Percentiles rank a stretch among this genome's conserved stretches.
phyloP scores from a whole-genome alignment of 345 rosid genomes.

The Eucalyptus curtisii region DNA sequence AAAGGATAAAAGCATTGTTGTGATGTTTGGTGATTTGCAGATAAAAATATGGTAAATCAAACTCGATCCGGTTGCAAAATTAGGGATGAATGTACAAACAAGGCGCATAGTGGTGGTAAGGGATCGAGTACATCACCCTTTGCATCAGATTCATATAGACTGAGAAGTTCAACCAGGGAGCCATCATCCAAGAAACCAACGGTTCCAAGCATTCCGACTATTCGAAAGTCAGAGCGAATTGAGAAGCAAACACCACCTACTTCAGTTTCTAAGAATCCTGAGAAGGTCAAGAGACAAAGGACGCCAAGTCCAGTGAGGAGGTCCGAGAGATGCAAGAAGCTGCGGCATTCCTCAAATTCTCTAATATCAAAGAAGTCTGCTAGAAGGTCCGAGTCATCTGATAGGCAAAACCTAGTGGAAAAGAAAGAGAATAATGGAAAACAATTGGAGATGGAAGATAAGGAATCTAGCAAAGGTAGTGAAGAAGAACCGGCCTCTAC shows the following conservation, averaged over 20 bases:
- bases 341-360: slow-evolving; percentile 10
- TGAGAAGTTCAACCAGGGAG: slow-evolving; percentile 47
- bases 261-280: slow-evolving; percentile 13
- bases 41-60: slow-evolving; percentile 22
- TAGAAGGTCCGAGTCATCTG: slow-evolving; percentile 4
- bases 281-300: slow-evolving; percentile 20
- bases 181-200: slow-evolving; percentile 8
- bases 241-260: slow-evolving; percentile 27
- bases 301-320: slow-evolving; percentile 31
- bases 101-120: slow-evolving; percentile 19
- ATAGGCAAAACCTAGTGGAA: slow-evolving; percentile 12
- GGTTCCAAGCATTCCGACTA: slow-evolving; percentile 14
- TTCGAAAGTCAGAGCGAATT: slow-evolving; percentile 46
- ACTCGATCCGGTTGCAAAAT: slow-evolving; percentile 6
- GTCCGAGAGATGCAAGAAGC: slow-evolving; percentile 41
- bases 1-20: neutral
- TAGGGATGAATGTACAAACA: slow-evolving; percentile 30
- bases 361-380: slow-evolving; percentile 24
- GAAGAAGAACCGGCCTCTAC: neutral
- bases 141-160: slow-evolving; percentile 9
- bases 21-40: neutral
- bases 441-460: slow-evolving; percentile 19
- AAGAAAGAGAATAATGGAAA: slow-evolving; percentile 14
- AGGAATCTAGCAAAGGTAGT: slow-evolving; percentile 6
- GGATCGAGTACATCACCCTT: slow-evolving; percentile 5